phyloP scores from a whole-genome alignment of 108 stramenopile genomes.

The Stephanodiscus triporus region DNA sequence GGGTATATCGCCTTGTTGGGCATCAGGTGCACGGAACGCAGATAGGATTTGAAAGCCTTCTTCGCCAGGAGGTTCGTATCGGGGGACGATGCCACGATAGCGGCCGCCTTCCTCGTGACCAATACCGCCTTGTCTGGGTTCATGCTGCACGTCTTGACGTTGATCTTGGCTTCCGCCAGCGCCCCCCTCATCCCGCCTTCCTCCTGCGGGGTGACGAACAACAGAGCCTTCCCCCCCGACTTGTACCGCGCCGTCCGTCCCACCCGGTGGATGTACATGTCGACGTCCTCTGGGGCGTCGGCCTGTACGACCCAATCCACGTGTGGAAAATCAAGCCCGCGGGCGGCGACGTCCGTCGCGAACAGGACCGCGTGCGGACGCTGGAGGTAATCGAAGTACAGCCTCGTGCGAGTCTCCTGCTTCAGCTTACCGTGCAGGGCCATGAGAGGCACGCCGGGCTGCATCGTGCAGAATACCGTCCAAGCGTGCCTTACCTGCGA shows the following conservation, averaged over 20 bases:
- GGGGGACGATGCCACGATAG: constrained; percentile 81
- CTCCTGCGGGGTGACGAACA: constrained; percentile 90
- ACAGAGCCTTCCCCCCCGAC: constrained; percentile 83
- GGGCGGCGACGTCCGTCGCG: constrained; percentile 96
- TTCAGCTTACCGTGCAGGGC: constrained; percentile 99
- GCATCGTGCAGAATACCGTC: constrained; percentile 91
- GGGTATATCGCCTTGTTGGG: constrained; percentile 79
- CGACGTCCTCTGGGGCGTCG: constrained; percentile 97
- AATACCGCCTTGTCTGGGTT: constrained; percentile 93
- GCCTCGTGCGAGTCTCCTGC: constrained; percentile 91
- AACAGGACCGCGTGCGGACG: constrained; percentile 92
- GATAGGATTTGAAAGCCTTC: constrained; percentile 92
- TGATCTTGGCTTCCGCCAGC: constrained; percentile 72
- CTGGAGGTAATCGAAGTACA: constrained; percentile 95
- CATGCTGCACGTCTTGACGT: constrained; percentile 83
- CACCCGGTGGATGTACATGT: constrained; percentile 93
- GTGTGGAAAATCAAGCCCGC: constrained; percentile 96
- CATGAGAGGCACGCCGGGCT: constrained; percentile 95
- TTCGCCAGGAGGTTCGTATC: constrained; percentile 79
- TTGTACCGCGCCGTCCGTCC: constrained; percentile 95
- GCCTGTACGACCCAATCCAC: constrained; percentile 99
- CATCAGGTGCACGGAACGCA: constrained; percentile 89
- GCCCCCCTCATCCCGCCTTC: constrained; percentile 63
- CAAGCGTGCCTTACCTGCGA: constrained; percentile 95
- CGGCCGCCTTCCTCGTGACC: constrained; percentile 86